Evolutionary conservation across 129 eudicot genomes (phyloP).

Genomic region (Chrysanthemum seticuspe): DNA sequence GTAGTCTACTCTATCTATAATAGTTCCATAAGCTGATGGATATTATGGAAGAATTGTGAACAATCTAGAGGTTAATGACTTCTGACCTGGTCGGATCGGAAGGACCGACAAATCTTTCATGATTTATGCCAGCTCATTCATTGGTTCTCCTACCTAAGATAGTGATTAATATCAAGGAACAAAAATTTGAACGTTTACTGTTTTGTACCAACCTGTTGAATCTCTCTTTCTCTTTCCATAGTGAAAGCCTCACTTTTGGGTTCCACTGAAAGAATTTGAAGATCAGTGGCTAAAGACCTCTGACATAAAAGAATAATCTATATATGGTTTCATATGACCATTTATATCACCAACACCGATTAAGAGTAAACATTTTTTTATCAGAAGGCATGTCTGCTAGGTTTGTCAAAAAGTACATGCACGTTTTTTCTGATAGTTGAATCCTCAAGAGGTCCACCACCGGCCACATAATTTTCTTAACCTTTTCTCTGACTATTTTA

Average conservation of each 20-base stretch:
- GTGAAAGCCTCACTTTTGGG: conserved; percentile 69
- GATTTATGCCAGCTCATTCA: conserved; percentile 79
- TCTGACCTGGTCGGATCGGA: conserved; percentile 74
- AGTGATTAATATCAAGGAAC: neutral
- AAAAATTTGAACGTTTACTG: no score
- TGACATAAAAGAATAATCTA: conserved; percentile 39
- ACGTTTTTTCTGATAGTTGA: neutral
- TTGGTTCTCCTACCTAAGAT: conserved; percentile 67
- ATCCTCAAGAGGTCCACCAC: conserved; percentile 79
- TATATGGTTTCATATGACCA: neutral
- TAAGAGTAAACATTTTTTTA: conserved; percentile 39
- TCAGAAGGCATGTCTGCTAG: neutral
- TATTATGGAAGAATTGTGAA: neutral
- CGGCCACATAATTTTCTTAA: conserved; percentile 55
- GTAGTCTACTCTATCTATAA: conserved; percentile 81
- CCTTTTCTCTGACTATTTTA: conserved; percentile 59
- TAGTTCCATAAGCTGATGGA: conserved; percentile 43
- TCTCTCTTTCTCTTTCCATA: conserved; percentile 73
- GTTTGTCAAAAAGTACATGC: no score
- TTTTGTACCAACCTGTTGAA: conserved; percentile 53
- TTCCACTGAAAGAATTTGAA: conserved; percentile 49
- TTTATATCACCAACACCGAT: no score
- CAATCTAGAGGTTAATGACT: neutral
- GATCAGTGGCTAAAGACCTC: conserved; percentile 68
- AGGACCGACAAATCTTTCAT: conserved; percentile 89